phyloP scores from a whole-genome alignment of 2,329 filamentous ascomycete species.

The Fusarium longipes region DNA sequence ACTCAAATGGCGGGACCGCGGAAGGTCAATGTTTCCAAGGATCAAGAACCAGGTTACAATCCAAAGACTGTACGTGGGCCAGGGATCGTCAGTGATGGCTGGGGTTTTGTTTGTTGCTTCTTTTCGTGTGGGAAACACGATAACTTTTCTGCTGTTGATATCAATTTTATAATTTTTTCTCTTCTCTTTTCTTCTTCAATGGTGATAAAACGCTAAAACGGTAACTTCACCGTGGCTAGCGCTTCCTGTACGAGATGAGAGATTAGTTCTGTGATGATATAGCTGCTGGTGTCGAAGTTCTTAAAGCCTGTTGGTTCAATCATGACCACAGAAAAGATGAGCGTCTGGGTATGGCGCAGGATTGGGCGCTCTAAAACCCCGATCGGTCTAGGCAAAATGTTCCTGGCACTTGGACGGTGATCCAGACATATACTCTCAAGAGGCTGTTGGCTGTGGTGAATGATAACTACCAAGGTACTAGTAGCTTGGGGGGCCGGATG shows the following conservation, averaged over 20 bases:
- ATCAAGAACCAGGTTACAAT: slow-evolving; percentile 13
- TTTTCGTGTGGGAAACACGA: background rate
- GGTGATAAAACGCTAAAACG: background rate
- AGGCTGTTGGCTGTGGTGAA: slow-evolving; percentile 15
- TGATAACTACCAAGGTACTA: no score
- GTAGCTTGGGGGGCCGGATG: slow-evolving; percentile 28
- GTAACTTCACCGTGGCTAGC: slow-evolving; percentile 1
- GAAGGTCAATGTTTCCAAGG: slow-evolving; percentile 23
- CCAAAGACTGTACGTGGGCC: slow-evolving; percentile 8
- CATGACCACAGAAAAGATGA: slow-evolving; percentile 37
- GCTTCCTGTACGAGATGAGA: slow-evolving; percentile 20
- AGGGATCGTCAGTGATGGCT: slow-evolving; percentile 20
- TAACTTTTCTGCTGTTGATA: background rate
- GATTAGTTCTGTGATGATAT: slow-evolving; percentile 36
- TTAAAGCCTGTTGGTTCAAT: slow-evolving; percentile 39
- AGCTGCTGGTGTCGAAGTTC: slow-evolving; percentile 21
- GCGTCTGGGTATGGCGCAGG: slow-evolving; percentile 38
- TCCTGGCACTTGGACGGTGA: slow-evolving; percentile 36
- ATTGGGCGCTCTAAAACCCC: slow-evolving; percentile 38
- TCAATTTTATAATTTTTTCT: background rate
- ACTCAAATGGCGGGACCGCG: slow-evolving; percentile 25
- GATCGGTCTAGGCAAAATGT: slow-evolving; percentile 33
- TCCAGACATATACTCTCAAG: slow-evolving; percentile 21
- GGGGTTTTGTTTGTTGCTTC: slow-evolving; percentile 26
- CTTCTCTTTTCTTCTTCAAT: background rate